Conservation (phyloP, 2,329 filamentous ascomycete species). For the Phyllosticta ampelicida region DNA sequence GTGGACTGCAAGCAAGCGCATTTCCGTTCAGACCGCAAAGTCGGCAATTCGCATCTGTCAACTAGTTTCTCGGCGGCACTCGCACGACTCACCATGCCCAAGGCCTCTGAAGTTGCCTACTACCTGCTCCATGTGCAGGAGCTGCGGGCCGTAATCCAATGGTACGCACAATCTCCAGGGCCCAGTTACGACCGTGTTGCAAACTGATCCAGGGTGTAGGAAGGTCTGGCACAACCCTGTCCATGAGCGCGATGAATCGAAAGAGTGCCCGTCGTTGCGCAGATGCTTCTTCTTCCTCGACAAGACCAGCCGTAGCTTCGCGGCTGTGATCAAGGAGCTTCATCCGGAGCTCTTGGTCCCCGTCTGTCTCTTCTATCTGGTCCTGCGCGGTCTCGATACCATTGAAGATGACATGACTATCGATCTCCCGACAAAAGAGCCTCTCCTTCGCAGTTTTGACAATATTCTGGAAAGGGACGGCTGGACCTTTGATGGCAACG, state of each 20-base stretch:
- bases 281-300: conserved; percentile 81
- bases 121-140: conserved; percentile 65
- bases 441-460: conserved; percentile 73
- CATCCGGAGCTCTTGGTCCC: conserved; percentile 89
- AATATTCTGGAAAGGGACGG: conserved; percentile 68
- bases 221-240: conserved; percentile 95
- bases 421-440: conserved; percentile 68
- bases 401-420: conserved; percentile 98
- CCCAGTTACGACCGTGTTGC: conserved; percentile 1
- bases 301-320: conserved; percentile 85
- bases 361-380: conserved; percentile 83
- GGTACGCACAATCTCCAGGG: conserved; percentile 43
- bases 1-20: not conserved
- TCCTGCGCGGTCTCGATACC: conserved; percentile 88
- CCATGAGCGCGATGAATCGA: conserved; percentile 65
- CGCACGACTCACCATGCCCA: conserved; percentile 22
- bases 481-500: conserved; percentile 82
- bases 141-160: conserved; percentile 78
- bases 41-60: not conserved
- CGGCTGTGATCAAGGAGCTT: conserved; percentile 86
- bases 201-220: conserved; percentile 40
- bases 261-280: conserved; percentile 63
- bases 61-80: not conserved
- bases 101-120: conserved; percentile 50
- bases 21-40: not conserved